Percentiles rank a stretch among this genome's conserved stretches.
Evolutionary conservation across 306 rosid species (phyloP).

Genomic region (Hippophae gyantsensis): DNA sequence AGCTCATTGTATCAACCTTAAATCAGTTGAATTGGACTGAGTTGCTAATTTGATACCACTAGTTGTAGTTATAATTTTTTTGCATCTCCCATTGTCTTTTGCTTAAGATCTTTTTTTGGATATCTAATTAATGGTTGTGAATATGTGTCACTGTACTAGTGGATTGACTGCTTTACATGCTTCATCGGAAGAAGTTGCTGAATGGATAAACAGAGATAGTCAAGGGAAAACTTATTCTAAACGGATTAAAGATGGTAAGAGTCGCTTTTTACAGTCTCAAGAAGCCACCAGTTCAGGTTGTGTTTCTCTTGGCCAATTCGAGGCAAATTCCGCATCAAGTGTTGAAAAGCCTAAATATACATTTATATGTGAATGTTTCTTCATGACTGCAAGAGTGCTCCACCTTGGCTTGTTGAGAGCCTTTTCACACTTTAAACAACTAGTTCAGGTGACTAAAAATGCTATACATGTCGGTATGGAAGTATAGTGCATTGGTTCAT

Average conservation of each 20-base stretch:
- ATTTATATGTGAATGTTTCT: constrained; percentile 97
- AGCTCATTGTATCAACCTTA: no score
- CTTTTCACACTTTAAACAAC: constrained; percentile 91
- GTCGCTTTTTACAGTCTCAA: constrained; percentile 74
- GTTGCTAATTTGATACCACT: no score
- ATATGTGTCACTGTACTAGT: constrained; percentile 32
- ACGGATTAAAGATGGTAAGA: constrained; percentile 44
- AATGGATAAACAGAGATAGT: constrained; percentile 54
- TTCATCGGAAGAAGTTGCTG: constrained; percentile 86
- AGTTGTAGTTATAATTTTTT: no score
- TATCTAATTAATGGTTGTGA: constrained; percentile 30
- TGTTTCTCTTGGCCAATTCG: constrained; percentile 35
- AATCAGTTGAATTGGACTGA: no score
- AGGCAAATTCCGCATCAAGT: constrained; percentile 26
- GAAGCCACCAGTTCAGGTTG: constrained; percentile 80
- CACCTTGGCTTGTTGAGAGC: constrained; percentile 89
- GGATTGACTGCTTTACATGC: constrained; percentile 97
- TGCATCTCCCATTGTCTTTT: constrained; percentile 14
- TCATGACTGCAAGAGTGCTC: constrained; percentile 96
- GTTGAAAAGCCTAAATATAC: constrained; percentile 57
- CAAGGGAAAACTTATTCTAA: constrained; percentile 27
- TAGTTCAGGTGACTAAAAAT: constrained; percentile 65
- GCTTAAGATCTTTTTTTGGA: constrained; percentile 7
- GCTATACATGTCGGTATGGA: not conserved
- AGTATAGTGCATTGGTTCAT: not conserved